These are phyloP conservation scores for Yamadazyma aaseri DNA, from an alignment of 1,139 yeast species.

Conservation along the genomic window DNA sequence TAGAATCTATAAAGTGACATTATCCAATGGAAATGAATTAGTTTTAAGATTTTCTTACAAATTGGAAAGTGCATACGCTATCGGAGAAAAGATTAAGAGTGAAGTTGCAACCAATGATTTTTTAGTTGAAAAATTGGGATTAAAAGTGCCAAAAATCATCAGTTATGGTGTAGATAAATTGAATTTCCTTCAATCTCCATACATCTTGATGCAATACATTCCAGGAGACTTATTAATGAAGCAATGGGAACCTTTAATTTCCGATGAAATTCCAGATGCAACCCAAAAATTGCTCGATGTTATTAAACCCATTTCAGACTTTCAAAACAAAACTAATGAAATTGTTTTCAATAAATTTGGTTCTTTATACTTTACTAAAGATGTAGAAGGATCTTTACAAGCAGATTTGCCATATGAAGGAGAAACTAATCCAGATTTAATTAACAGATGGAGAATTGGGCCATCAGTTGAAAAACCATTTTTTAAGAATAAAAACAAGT, in stretches of 20 bases:
- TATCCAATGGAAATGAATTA: conserved; percentile 60
- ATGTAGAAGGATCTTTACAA: conserved; percentile 45
- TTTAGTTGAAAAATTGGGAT: conserved; percentile 50
- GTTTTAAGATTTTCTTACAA: conserved; percentile 86
- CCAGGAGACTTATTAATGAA: conserved; percentile 83
- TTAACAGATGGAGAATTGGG: conserved; percentile 84
- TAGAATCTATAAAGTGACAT: conserved; percentile 70
- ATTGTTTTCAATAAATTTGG: conserved; percentile 72
- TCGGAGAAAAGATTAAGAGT: conserved; percentile 68
- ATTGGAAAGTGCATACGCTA: conserved; percentile 60
- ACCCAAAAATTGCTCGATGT: conserved; percentile 52
- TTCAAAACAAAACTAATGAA: conserved; percentile 52
- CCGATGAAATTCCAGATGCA: conserved; percentile 33
- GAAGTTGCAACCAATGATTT: conserved; percentile 95
- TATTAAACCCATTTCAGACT: conserved; percentile 59
- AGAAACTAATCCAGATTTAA: conserved; percentile 57
- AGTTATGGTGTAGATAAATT: conserved; percentile 65
- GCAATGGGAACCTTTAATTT: conserved; percentile 80
- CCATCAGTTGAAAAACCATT: conserved; percentile 81
- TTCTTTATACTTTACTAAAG: conserved; percentile 71
- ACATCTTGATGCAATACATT: conserved; percentile 73
- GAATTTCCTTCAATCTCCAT: conserved; percentile 70
- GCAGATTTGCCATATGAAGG: conserved; percentile 54
- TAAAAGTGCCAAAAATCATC: conserved; percentile 69
- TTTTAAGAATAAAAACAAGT: conserved; percentile 61